Base-by-base conservation (phyloP, 164 flowering plant genomes). In the Aristolochia californica region DNA sequence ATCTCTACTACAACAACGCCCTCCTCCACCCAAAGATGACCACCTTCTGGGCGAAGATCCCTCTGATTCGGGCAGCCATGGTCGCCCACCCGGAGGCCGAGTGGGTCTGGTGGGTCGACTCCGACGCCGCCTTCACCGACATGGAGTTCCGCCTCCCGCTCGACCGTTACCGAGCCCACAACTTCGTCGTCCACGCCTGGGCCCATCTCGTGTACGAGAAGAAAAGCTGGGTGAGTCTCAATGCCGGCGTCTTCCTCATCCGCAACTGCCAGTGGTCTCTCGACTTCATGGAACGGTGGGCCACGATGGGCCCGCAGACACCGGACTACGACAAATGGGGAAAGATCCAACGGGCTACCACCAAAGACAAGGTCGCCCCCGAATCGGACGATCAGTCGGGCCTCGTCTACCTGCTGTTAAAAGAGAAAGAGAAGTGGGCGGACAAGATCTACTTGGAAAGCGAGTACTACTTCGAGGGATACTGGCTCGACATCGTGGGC, bases 91-190 rank as follows among this genome's bases (percentile, higher is more conserved):
- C 99, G 60, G 97, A 89, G 66, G 83, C 83, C 21, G 98, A 93
- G 80, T 93, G 99, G 99, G 78, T 93, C 73, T 93, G 90, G 90
- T 93, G 97, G 99, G 90, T 93, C 30, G 99, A 93, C 78, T 87
- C 97, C 57, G 99, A 93, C 73, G 99, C 99, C 28, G 68, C 77
- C 43, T 70, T 93, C 70, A 85, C 97, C 26, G 99, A 89, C 69
- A 93, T 93, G 99, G 96, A 87, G 34, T 93, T 85, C 75, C 69
- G 75, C 70, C 81, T 85, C 12, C 99, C 99, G 0, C 61, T 91
- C 23, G 71, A 74, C 13, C 73, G 73, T 43, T 91, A 89, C 78
- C 66, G 57, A 43, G 62, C 67, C 52, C 77, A 82, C 57, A 84
- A 93, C 63, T 55, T 93, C 0, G 72, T 93, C 18, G 77, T 89